These are phyloP conservation scores for Heliamphora pulchella DNA, from an alignment of 179 eudicot genomes.

Conservation along the genomic window DNA sequence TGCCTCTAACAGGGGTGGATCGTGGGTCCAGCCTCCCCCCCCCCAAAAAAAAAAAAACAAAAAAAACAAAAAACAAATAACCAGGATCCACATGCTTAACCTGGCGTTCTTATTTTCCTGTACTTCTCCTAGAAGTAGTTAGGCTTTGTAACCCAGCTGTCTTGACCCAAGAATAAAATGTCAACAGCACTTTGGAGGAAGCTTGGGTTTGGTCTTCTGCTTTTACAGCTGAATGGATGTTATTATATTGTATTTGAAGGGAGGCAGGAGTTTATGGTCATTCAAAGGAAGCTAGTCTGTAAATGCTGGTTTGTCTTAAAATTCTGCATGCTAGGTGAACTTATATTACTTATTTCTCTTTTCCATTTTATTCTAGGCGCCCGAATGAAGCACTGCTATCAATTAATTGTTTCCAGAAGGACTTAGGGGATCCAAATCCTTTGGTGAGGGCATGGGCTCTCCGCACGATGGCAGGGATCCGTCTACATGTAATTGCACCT, in stretches of 20 bases:
- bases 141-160: not conserved
- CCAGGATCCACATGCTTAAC: no score
- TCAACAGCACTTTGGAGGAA: not conserved
- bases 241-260: not conserved
- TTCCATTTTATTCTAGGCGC: slow-evolving; percentile 51
- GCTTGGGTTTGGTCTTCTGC: slow-evolving; percentile 7
- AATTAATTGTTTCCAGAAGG: slow-evolving; percentile 96
- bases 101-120: not conserved
- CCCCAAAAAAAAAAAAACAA: no score
- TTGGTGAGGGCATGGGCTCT: slow-evolving; percentile 99
- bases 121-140: not conserved
- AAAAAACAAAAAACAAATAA: no score
- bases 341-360: slow-evolving; percentile 8
- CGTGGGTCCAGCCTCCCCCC: no score
- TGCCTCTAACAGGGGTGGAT: no score
- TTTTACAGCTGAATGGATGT: not conserved
- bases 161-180: not conserved
- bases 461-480: slow-evolving; percentile 98
- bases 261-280: not conserved
- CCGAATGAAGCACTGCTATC: slow-evolving; percentile 96
- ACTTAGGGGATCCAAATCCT: slow-evolving; percentile 88
- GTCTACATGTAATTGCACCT: slow-evolving; percentile 81
- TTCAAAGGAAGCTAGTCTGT: not conserved
- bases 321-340: not conserved
- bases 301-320: not conserved